Evolutionary conservation across 306 rosid genomes (phyloP).

Genomic region (Urtica urens): DNA sequence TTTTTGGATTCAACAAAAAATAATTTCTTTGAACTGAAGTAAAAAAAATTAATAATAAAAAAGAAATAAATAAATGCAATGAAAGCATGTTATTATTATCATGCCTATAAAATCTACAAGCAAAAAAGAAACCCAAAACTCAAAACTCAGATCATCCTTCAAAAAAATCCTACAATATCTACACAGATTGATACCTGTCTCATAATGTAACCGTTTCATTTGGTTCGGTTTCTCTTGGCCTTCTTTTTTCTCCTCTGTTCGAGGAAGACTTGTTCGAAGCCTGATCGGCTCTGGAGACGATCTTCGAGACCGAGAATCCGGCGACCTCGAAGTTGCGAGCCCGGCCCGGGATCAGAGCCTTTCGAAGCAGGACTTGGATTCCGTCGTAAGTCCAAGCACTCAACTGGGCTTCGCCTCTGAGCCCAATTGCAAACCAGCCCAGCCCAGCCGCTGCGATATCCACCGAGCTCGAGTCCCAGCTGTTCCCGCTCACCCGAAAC

Average conservation of each 20-base stretch:
- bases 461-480: constrained; percentile 86
- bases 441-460: constrained; percentile 80
- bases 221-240: constrained; percentile 13
- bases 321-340: constrained; percentile 57
- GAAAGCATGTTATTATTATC: too few relatives aligned
- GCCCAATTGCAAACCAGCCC: constrained; percentile 91
- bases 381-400: constrained; percentile 89
- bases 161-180: too few relatives aligned
- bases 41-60: too few relatives aligned
- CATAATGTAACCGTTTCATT: constrained; percentile 20
- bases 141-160: too few relatives aligned
- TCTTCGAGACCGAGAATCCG: constrained; percentile 74
- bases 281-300: constrained; percentile 69
- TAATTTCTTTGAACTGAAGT: too few relatives aligned
- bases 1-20: too few relatives aligned
- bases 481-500: constrained; percentile 47
- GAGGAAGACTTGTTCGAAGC: constrained; percentile 31
- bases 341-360: constrained; percentile 57
- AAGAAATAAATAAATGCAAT: too few relatives aligned
- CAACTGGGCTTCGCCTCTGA: constrained; percentile 68
- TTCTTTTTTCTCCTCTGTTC: constrained; percentile 26
- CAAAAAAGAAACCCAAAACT: too few relatives aligned
- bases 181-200: too few relatives aligned
- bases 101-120: too few relatives aligned
- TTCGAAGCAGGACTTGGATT: constrained; percentile 54